Evolutionary conservation across 208 protist genomes (phyloP), one percentile per base, ranked within the genome.

Genomic region (Porcisia deanei): DNA sequence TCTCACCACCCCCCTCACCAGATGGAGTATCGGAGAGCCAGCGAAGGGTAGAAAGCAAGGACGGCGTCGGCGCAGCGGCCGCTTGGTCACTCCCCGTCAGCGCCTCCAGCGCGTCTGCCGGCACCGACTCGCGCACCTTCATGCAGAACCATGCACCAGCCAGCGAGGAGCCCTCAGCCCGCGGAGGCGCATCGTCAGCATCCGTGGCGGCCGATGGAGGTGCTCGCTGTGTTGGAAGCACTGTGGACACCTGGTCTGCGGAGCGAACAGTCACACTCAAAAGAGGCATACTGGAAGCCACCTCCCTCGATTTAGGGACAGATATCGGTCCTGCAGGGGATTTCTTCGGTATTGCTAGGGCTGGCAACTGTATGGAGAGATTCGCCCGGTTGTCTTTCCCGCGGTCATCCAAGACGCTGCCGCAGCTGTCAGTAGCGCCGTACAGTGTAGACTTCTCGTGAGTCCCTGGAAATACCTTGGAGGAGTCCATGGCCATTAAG

Each of bases 221-320:
- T 49, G 54, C 1, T 9, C 16, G 59, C 68, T 8, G 59, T 65
- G 25, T 2, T 14, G 67, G 68, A 10, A 83, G 1, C 6, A 83
- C 79, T 22, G 79, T 83, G 12, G 73, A 79, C 53, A 78, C 68
- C 54, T 83, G 47, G n/a, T 69, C 73, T 22, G 79, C 79, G 1
- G 79, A 39, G 22, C 79, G 79, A 41, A 83, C 79, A 18, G 68
- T 30, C 8, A 83, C 45, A 49, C 74, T 77, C 25, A 82, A 25
- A 20, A 75, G 41, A 18, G 78, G 78, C 52, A 77, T 82, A 20
- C 59, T 61, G 0, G 47, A 34, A 0, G 58, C 18, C 45, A 67
- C 43, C 14, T 43, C 72, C 1, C 41, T 43, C 3, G n/a, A 54
- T 20, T 3, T 39, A n/a, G 22, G 16, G 1, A 10, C 25, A n/a